Percentiles rank a stretch among this genome's conserved stretches.
Evolutionary conservation across 805 yeast species (phyloP).

Genomic region (Candida oleophila): DNA sequence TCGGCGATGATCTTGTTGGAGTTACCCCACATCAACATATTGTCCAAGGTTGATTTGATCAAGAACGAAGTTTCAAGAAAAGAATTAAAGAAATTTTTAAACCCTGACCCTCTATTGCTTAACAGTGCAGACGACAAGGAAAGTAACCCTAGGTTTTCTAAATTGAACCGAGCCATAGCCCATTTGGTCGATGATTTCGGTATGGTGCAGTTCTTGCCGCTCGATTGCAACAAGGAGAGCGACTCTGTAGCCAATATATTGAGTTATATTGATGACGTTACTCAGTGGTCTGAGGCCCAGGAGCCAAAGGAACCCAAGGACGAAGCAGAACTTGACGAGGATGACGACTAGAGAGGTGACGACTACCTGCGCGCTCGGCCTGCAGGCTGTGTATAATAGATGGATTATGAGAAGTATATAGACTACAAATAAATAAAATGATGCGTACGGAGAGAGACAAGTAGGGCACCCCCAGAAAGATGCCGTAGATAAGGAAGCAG

Average conservation of each 20-base stretch:
- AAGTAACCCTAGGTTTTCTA: conserved; percentile 58
- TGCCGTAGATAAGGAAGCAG: no score
- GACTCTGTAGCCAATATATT: conserved; percentile 78
- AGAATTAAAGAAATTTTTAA: conserved; percentile 77
- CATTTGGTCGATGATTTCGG: conserved; percentile 95
- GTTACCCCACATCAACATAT: conserved; percentile 88
- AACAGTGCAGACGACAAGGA: conserved; percentile 48
- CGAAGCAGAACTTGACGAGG: conserved; percentile 55
- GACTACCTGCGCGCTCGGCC: no score
- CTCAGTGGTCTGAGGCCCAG: conserved; percentile 96
- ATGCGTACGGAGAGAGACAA: neutral
- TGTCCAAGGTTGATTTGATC: conserved; percentile 84
- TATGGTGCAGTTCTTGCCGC: conserved; percentile 94
- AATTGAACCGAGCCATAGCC: conserved; percentile 79
- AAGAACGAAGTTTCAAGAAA: conserved; percentile 75
- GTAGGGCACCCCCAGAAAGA: no score
- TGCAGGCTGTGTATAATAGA: neutral
- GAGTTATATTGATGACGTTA: conserved; percentile 91
- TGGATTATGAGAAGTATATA: conserved; percentile 1
- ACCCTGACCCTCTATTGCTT: conserved; percentile 86
- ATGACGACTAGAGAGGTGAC: conserved; percentile 27
- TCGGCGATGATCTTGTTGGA: conserved; percentile 95
- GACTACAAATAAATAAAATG: neutral
- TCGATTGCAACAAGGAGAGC: conserved; percentile 67
- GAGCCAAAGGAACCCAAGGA: conserved; percentile 91